Base-by-base conservation (phyloP, 2,329 filamentous ascomycete genomes). In the Xylaria sp. region DNA sequence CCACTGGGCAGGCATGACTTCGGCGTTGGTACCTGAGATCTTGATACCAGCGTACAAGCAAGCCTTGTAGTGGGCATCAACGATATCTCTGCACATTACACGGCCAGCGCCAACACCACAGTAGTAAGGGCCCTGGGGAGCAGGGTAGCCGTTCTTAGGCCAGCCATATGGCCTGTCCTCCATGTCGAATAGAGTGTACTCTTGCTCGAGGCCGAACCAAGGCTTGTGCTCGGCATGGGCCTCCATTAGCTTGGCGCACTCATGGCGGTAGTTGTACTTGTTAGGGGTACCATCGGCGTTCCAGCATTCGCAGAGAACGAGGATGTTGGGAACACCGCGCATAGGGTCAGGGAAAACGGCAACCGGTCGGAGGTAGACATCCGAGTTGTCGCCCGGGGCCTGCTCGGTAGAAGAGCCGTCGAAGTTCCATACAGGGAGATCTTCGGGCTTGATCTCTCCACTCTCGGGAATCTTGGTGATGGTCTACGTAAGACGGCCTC, bases 121-220 rank as follows among this genome's bases (percentile, higher is more conserved):
- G 91, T 97, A 97, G 88, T 97, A 97, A 71, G 93, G 93, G 73
- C 94, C 94, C 84, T 97, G 94, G 75, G 94, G 93, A 81, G 92
- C 94, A 73, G 94, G 94, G 91, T 91, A 97, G 78, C 93, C 93
- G 79, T 91, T 90, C 83, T 89, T 89, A 79, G 77, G 77, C 93
- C 93, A 97, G 84, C 96, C 96, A 79, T 94, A 98, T 64, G 96
- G 96, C 84, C 93, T 92, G 82, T 94, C 92, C 75, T 91, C 89
- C 75, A 90, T 84, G 79, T 95, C 94, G 75, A 98, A 91, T 54
- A 97, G 90, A 69, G 93, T 98, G 88, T 98, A 98, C 83, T 98
- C 95, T 81, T 98, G 95, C 82, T 97, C 95, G 19, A 99, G 90
- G 83, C 96, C 96, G 83, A 98, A 99, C 96, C 95, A 98, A 79